These are phyloP conservation scores for Cladosporium sp. DNA, from an alignment of 2,329 filamentous ascomycete species.

Conservation along the genomic window DNA sequence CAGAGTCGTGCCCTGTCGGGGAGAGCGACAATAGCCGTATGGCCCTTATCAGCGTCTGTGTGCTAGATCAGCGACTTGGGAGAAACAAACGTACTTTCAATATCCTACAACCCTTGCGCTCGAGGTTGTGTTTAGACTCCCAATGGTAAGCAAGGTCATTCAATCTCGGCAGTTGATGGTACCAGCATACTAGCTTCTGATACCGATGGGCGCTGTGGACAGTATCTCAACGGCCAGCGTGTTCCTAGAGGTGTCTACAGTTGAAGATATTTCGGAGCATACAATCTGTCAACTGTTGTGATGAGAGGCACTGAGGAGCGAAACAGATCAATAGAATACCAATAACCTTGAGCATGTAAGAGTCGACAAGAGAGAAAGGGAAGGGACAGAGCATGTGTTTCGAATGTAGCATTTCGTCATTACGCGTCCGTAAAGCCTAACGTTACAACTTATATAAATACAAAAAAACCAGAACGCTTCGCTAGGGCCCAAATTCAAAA, in stretches of 20 bases:
- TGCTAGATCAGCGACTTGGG: not conserved
- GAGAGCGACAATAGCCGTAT: not conserved
- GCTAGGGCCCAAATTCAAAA: not conserved
- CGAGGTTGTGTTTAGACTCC: not conserved
- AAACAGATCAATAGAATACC: no score
- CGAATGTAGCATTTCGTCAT: slow-evolving; percentile 13
- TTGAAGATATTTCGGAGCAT: no score
- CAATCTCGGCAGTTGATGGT: not conserved
- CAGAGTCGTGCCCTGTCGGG: not conserved
- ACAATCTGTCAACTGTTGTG: no score
- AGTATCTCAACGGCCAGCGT: not conserved
- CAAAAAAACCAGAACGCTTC: not conserved
- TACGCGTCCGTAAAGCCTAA: slow-evolving; percentile 16
- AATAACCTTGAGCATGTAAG: no score
- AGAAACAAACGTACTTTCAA: not conserved
- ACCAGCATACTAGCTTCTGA: not conserved
- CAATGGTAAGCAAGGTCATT: not conserved
- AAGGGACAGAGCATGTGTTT: not conserved
- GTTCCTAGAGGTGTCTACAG: no score
- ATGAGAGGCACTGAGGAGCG: no score
- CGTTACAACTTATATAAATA: slow-evolving; percentile 14
- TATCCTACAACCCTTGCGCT: not conserved
- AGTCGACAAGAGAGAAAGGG: not conserved
- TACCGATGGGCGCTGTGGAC: no score
- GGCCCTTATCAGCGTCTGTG: not conserved